A percentile compares a stretch with the other conserved stretches of the same genome.
phyloP scores from a whole-genome alignment of 495 filamentous ascomycete species.

The Penicillium egyptiacum region DNA sequence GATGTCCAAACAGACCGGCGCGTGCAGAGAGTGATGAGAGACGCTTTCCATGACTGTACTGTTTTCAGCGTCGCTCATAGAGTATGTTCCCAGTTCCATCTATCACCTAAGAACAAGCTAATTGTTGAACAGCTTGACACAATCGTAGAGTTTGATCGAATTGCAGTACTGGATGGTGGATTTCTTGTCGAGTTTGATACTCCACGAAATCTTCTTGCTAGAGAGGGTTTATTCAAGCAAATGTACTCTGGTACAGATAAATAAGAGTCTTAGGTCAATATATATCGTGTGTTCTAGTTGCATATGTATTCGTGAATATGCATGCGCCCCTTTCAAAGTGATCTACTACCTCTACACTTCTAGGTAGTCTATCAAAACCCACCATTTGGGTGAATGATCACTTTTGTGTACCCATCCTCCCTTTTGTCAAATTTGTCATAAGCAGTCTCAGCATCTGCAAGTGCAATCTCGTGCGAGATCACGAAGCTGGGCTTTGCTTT shows the following conservation, averaged over 20 bases:
- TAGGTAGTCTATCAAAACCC: constrained; percentile 13
- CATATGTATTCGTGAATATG: too few relatives aligned
- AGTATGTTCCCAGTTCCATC: not conserved
- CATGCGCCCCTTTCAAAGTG: too few relatives aligned
- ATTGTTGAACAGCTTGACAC: not conserved
- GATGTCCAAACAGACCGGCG: too few relatives aligned
- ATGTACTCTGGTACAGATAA: not conserved
- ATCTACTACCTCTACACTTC: too few relatives aligned
- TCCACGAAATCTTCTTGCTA: not conserved
- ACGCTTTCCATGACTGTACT: not conserved
- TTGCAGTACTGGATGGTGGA: not conserved
- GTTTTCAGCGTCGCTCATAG: not conserved
- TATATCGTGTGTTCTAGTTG: too few relatives aligned
- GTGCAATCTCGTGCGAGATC: constrained; percentile 55
- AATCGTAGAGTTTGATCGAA: not conserved
- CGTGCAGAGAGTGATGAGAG: too few relatives aligned
- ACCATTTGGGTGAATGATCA: constrained; percentile 46
- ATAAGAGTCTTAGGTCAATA: not conserved
- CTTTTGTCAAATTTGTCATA: constrained; percentile 53
- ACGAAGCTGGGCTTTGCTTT: constrained; percentile 58
- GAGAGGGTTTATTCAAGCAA: not conserved
- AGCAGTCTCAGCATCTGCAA: constrained; percentile 53
- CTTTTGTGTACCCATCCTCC: constrained; percentile 50
- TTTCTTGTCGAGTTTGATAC: not conserved
- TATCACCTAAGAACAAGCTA: not conserved